These are phyloP conservation scores for Ophiostoma angusticollis DNA, from an alignment of 2,329 filamentous ascomycete genomes.

Conservation along the genomic window DNA sequence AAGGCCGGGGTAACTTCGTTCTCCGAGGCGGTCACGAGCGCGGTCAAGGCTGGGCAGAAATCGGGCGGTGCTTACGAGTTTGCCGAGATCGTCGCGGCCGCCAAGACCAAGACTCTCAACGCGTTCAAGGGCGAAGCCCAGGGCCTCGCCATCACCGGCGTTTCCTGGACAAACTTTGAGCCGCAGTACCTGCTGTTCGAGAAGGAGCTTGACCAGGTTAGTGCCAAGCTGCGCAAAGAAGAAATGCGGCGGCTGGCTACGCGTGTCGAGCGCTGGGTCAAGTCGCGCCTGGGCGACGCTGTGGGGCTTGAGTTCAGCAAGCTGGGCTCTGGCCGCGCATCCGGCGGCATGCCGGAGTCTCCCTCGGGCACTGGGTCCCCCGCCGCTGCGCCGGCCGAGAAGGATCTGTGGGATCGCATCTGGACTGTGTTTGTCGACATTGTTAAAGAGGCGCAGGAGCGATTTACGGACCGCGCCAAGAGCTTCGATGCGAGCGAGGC, in stretches of 20 bases:
- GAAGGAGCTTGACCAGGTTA: constrained; percentile 85
- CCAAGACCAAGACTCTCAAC: constrained; percentile 64
- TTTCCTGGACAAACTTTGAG: constrained; percentile 78
- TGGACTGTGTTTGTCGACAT: constrained; percentile 77
- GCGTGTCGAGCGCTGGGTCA: constrained; percentile 87
- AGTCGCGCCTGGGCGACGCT: constrained; percentile 72
- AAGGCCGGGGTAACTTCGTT: constrained; percentile 78
- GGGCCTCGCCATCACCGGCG: constrained; percentile 61
- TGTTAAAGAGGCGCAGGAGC: constrained; percentile 70
- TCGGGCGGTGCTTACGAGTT: constrained; percentile 87
- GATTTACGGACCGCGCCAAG: constrained; percentile 78
- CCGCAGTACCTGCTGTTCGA: constrained; percentile 69
- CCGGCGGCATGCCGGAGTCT: constrained; percentile 67
- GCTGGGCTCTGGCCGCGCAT: constrained; percentile 75
- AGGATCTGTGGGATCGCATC: constrained; percentile 89
- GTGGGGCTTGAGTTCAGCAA: constrained; percentile 93
- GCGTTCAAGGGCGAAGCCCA: constrained; percentile 66
- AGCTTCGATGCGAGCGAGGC: constrained; percentile 88
- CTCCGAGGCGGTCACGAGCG: constrained; percentile 70
- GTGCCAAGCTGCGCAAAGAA: constrained; percentile 72
- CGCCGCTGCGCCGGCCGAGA: constrained; percentile 61
- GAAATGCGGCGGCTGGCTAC: constrained; percentile 91
- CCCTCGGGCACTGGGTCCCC: neutral
- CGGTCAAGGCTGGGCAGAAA: constrained; percentile 88
- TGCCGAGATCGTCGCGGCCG: constrained; percentile 75